These are phyloP conservation scores for Clavispora asparagi DNA, from an alignment of 805 yeast species.

Conservation along the genomic window DNA sequence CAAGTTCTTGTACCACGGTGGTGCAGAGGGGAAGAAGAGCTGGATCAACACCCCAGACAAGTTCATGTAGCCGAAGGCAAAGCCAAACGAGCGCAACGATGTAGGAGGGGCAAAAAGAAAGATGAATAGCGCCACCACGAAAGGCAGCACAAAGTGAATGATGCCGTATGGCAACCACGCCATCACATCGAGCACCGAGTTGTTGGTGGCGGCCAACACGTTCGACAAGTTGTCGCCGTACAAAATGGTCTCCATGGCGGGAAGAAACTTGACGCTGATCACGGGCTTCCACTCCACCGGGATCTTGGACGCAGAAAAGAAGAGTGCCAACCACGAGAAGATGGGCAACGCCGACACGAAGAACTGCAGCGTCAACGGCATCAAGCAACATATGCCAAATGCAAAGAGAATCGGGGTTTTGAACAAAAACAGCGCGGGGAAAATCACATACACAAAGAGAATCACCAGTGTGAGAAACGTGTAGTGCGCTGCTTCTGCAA, in stretches of 20 bases:
- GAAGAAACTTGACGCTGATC: constrained; percentile 82
- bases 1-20: constrained; percentile 91
- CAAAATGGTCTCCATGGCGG: constrained; percentile 86
- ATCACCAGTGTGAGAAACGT: constrained; percentile 48
- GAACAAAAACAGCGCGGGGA: constrained; percentile 48
- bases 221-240: constrained; percentile 89
- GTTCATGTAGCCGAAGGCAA: constrained; percentile 95
- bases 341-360: constrained; percentile 80
- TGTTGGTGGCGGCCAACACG: constrained; percentile 70
- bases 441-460: constrained; percentile 51
- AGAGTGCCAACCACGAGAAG: constrained; percentile 78
- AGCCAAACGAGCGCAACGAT: constrained; percentile 74
- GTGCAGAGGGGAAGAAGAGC: constrained; percentile 85
- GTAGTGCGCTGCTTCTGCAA: constrained; percentile 49
- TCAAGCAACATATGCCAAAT: constrained; percentile 41
- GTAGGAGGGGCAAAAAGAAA: constrained; percentile 93
- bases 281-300: constrained; percentile 76
- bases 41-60: constrained; percentile 79
- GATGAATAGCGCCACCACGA: constrained; percentile 70
- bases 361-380: constrained; percentile 82
- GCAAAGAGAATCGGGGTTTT: constrained; percentile 38
- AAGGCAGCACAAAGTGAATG: constrained; percentile 86
- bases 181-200: constrained; percentile 63
- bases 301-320: constrained; percentile 70
- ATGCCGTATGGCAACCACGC: constrained; percentile 97